Evolutionary conservation across 306 rosid genomes (phyloP), one percentile per base, ranked within the genome.

Genomic region (Ochetophila trinervis): DNA sequence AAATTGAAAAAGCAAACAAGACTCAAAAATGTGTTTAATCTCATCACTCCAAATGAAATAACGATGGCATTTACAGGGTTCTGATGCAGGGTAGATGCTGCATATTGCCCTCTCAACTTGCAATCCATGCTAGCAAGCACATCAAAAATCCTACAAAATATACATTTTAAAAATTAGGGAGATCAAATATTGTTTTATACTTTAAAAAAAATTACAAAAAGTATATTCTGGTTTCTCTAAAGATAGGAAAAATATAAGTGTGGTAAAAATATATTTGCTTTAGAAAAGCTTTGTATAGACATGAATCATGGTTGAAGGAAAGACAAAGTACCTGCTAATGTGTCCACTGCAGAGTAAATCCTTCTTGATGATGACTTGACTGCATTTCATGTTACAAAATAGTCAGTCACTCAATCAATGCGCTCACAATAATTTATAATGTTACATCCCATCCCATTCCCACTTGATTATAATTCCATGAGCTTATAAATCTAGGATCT

Each of bases 81-180:
- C 21, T 13, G 36, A 19, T 16, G 21, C 21, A 50, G 17, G 6
- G 19, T 0, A 47, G 48, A 53, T 53, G 16, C 23, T 15, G 6
- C 6, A 30, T 52, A 6, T 36, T 23, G n/a, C 19, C 47, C 12
- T 69, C 21, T 72, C 76, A 75, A 24, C 62, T 36, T 72, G 74
- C 57, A 68, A 82, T 57, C 85, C 83, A 74, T 22, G 76, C 63
- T 32, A 88, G 49, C 63, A 76, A 40, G 45, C 53, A 72, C 69
- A 69, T 52, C 62, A 78, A 59, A 21, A 80, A 27, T 69, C 90
- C 96, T 88, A 79, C 76, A 76, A 45, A n/a, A 21, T 3, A 17
- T 5, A 0, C 5, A 1, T 18, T 15, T 5, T 16, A 5, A 15
- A 21, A 42, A 1, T 14, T 6, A 54, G 0, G 20, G 20, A 34